Evolutionary conservation across 768 basidiomycete genomes (phyloP).

Genomic region (Boletus sp.): DNA sequence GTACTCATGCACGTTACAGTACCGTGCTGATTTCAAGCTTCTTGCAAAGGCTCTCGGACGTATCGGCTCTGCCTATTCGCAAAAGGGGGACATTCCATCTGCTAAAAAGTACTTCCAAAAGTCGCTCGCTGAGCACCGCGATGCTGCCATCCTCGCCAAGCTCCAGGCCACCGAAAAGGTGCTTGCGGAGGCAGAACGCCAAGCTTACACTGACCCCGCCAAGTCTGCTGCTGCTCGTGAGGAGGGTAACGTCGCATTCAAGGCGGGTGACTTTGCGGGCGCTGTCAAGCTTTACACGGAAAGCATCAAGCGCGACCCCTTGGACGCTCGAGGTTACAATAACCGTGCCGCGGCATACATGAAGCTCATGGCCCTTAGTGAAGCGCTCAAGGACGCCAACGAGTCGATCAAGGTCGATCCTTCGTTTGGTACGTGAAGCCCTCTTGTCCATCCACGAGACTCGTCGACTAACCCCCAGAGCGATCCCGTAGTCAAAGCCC

Average conservation of each 20-base stretch:
- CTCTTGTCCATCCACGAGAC: background rate
- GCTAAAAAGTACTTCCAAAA: constrained; percentile 94
- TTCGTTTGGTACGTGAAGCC: constrained; percentile 61
- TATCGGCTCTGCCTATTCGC: constrained; percentile 78
- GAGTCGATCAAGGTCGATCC: constrained; percentile 91
- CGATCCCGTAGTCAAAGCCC: constrained; percentile 66
- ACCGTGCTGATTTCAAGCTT: constrained; percentile 92
- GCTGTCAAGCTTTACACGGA: constrained; percentile 93
- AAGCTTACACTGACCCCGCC: constrained; percentile 85
- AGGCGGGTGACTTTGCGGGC: constrained; percentile 84
- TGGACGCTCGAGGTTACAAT: constrained; percentile 90
- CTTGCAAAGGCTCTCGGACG: constrained; percentile 94
- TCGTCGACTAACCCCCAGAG: background rate
- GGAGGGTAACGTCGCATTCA: constrained; percentile 91
- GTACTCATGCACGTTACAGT: constrained; percentile 34
- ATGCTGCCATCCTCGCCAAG: constrained; percentile 87
- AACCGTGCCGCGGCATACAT: constrained; percentile 98
- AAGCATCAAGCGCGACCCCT: constrained; percentile 92
- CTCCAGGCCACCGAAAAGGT: constrained; percentile 78
- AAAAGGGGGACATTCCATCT: constrained; percentile 67
- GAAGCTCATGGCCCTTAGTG: constrained; percentile 89
- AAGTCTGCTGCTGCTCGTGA: constrained; percentile 81
- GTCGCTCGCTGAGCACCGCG: constrained; percentile 94
- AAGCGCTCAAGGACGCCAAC: constrained; percentile 94
- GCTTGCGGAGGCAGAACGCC: constrained; percentile 72